Evolutionary conservation across 768 basidiomycete species (phyloP), one percentile per base, ranked within the genome.

Genomic region (Podaxis pistillaris): DNA sequence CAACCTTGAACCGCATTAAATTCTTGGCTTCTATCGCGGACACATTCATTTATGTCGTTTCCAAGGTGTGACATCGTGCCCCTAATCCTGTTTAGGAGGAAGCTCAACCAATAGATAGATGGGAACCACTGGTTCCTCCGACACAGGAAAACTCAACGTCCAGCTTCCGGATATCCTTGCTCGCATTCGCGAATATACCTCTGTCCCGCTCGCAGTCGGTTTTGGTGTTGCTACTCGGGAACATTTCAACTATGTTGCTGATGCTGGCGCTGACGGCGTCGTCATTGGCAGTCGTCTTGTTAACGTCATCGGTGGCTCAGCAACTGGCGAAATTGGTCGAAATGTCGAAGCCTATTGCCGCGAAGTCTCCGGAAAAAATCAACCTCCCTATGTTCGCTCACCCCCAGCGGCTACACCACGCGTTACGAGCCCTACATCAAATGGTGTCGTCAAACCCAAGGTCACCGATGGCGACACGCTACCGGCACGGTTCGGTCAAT

Each of bases 1-100:
- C 97, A 0, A 88, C 90, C 33, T 79, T 92, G 50, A 79, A 86
- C 56, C 90, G 97, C 44, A 93, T 98, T 71, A 87, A 90, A 68
- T 97, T 97, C 78, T 83, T 99, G 44, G 79, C 93, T 1, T 86
- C 89, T 7, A 98, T 99, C 68, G 96, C 97, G 17, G 97, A 99
- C 74, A 88, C 90, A 2, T 98, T 99, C 81, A 94, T 99, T 65
- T 99, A 99, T 73, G 87, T 99, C 52, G 96, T 98, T n/a, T 97
- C 96, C 53, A 96, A 94, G 81, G 94, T 91, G 68, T 41, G 76
- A 66, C 22, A 36, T 38, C 28, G 7, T 7, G 26, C 28, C 55
- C 28, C 24, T n/a, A 44, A 24, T 53, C 19, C 36, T 26, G 3
- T 12, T 54, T 57, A 67, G 38, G 70, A 30, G 40, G 70, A 30